Conservation (phyloP, 352 stramenopile species). For the Phytophthora litchii region DNA sequence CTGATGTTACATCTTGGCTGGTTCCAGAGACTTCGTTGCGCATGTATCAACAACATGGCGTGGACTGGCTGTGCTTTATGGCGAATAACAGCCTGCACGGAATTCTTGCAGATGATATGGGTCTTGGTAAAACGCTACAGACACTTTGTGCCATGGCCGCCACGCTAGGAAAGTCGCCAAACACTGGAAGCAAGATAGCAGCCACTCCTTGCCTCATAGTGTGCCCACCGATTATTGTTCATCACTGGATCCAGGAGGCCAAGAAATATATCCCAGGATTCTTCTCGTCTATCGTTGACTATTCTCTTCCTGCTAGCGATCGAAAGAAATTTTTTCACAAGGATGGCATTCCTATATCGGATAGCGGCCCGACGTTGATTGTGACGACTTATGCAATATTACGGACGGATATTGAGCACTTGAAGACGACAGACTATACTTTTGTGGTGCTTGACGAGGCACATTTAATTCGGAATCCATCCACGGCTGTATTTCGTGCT, state of each 20-base stretch:
- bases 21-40: conserved; percentile 43
- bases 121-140: conserved; percentile 96
- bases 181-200: background rate
- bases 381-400: conserved; percentile 90
- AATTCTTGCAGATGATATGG: conserved; percentile 90
- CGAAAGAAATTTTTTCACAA: conserved; percentile 51
- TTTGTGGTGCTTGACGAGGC: conserved; percentile 97
- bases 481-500: conserved; percentile 87
- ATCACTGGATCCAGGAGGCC: conserved; percentile 96
- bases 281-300: conserved; percentile 80
- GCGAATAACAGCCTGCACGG: conserved; percentile 74
- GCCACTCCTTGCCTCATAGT: conserved; percentile 79
- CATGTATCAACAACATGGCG: conserved; percentile 79
- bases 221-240: conserved; percentile 93
- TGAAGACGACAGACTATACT: conserved; percentile 64
- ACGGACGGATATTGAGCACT: conserved; percentile 69
- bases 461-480: conserved; percentile 97
- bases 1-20: conserved; percentile 42
- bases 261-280: conserved; percentile 74
- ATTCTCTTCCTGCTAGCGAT: conserved; percentile 61
- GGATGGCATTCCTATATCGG: conserved; percentile 7
- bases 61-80: conserved; percentile 82
- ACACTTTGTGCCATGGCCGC: conserved; percentile 90
- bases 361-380: conserved; percentile 39
- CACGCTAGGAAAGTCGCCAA: conserved; percentile 31